Conservation (phyloP, 495 filamentous ascomycete genomes). For the Aspergillus cavernicola region DNA sequence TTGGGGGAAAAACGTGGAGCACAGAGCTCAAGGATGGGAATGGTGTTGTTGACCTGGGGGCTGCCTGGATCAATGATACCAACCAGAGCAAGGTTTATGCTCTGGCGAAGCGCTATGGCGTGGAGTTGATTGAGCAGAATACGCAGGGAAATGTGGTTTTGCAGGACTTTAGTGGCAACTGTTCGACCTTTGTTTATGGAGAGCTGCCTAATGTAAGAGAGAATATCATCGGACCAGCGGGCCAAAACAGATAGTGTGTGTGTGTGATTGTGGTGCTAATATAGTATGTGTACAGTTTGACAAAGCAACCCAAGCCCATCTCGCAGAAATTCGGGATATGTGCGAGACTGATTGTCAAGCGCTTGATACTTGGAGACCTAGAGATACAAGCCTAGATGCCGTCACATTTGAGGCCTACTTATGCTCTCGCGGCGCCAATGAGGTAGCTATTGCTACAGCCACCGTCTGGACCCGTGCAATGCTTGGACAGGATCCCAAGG, state of each 20-base stretch:
- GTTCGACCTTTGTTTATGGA: slow-evolving; percentile 25
- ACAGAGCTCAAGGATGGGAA: slow-evolving; percentile 17
- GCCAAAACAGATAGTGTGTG: too few relatives aligned
- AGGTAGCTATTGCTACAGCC: slow-evolving; percentile 23
- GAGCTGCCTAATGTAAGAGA: slow-evolving; percentile 26
- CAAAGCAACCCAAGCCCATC: background rate
- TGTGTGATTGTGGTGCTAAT: too few relatives aligned
- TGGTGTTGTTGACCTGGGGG: slow-evolving; percentile 37
- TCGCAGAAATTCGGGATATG: slow-evolving; percentile 18
- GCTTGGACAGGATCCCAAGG: slow-evolving; percentile 39
- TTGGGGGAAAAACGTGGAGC: slow-evolving; percentile 49
- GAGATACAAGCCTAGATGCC: slow-evolving; percentile 23
- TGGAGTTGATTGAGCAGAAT: slow-evolving; percentile 44
- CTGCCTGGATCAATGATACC: slow-evolving; percentile 51
- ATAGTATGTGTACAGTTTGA: too few relatives aligned
- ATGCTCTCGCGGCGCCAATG: slow-evolving; percentile 16
- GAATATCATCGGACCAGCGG: background rate
- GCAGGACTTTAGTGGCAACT: slow-evolving; percentile 28
- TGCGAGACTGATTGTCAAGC: slow-evolving; percentile 22
- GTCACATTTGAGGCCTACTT: slow-evolving; percentile 30
- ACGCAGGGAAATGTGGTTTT: slow-evolving; percentile 30
- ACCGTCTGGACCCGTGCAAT: slow-evolving; percentile 40
- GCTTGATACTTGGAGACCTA: slow-evolving; percentile 9
- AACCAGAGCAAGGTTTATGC: slow-evolving; percentile 40
- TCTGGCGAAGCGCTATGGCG: slow-evolving; percentile 29